Conservation (phyloP, 192 early-diverging fungal species). For the Linnemannia hyalina region DNA sequence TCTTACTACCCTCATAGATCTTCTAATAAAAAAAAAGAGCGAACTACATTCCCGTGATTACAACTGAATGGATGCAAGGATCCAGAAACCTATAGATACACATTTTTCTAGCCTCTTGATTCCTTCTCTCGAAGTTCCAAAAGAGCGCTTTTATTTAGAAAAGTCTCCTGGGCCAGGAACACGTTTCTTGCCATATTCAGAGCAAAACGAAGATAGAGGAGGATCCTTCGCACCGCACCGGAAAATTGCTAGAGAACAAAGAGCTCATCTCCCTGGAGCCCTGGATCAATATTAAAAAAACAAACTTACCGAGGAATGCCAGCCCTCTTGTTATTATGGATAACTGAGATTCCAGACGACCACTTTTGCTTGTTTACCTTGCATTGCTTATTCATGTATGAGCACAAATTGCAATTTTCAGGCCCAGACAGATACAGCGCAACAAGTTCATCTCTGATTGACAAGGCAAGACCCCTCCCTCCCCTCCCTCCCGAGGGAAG, state of each 20-base stretch:
- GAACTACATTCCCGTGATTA: no score
- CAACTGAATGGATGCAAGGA: background rate
- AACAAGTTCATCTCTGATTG: background rate
- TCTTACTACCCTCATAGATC: background rate
- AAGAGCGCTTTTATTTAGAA: background rate
- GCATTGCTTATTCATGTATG: background rate
- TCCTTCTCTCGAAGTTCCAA: background rate
- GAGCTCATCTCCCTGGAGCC: no score
- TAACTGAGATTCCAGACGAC: constrained; percentile 2
- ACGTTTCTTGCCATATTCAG: no score
- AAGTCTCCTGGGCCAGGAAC: no score
- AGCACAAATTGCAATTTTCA: background rate
- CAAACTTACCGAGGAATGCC: background rate
- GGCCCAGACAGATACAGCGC: background rate
- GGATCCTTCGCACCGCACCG: no score
- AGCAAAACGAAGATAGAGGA: no score
- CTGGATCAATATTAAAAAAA: no score
- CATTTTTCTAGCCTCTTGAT: background rate
- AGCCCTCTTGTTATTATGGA: background rate
- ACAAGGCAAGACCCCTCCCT: background rate
- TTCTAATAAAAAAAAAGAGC: background rate
- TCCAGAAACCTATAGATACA: background rate
- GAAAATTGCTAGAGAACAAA: no score
- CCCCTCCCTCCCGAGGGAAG: background rate
- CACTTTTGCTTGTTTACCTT: background rate